phyloP scores from a whole-genome alignment of 768 basidiomycete species.

The Phaeolepiota aurea region DNA sequence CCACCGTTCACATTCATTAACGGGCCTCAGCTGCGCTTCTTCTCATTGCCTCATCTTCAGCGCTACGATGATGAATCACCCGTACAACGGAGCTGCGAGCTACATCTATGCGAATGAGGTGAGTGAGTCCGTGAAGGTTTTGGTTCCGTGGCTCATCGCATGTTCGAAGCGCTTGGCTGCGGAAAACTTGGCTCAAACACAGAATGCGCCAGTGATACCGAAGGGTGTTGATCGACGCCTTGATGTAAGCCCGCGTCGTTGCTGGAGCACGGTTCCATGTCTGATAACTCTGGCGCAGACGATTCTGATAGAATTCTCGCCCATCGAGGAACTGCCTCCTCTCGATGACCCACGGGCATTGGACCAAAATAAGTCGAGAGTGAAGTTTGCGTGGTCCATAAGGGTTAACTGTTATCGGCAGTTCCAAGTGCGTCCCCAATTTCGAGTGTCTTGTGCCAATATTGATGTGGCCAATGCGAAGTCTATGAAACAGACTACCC shows the following conservation, averaged over 20 bases:
- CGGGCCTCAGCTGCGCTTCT: background rate
- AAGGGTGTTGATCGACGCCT: background rate
- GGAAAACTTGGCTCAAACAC: background rate
- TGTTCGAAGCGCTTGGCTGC: background rate
- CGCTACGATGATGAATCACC: conserved; percentile 17
- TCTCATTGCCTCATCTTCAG: background rate
- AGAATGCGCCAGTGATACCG: background rate
- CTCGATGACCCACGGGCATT: background rate
- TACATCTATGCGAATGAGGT: conserved; percentile 26
- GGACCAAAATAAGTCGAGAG: background rate
- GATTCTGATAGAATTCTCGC: background rate
- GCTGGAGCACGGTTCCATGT: background rate
- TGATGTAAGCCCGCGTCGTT: background rate
- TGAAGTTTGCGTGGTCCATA: background rate
- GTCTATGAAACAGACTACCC: background rate
- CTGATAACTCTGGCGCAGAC: background rate
- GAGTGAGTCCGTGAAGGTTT: background rate
- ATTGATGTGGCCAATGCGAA: background rate
- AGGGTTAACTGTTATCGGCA: background rate
- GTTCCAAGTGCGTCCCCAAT: too few species aligned
- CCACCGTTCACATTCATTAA: too few species aligned
- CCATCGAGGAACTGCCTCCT: background rate
- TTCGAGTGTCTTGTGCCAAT: background rate
- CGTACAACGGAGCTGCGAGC: conserved; percentile 22
- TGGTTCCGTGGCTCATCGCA: background rate